Base-by-base conservation (phyloP, 805 yeast genomes). In the Lipomyces chichibuensis region DNA sequence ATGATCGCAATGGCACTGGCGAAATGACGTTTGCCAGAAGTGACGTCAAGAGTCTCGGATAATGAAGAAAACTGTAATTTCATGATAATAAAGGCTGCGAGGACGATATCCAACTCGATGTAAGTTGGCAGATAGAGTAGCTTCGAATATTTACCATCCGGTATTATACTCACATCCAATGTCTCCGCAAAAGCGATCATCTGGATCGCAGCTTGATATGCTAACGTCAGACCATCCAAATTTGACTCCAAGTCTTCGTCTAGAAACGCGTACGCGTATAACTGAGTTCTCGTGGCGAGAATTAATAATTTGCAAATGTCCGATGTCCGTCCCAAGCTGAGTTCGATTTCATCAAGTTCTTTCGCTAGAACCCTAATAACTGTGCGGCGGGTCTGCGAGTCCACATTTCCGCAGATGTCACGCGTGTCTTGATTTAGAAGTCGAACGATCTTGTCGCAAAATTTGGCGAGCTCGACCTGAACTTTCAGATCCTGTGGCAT, bases 1-100 rank as follows among this genome's bases (percentile, higher is more conserved):
- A 95, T 87, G 57, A 90, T 78, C 23, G 84, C 81, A 27, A 90
- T 86, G 0, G 95, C 95, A 27, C 81, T 80, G 68, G 84, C 85
- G 73, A 88, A 91, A 27, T 69, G 66, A 35, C 72, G 73, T 54
- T 74, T 75, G 11, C 76, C 73, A 8, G 75, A 64, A 46, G 65
- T 67, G 51, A 73, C 67, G 69, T 77, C 81, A 37, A 89, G 83
- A 63, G 83, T 84, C 74, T 84, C 80, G 32, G 87, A 83, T 73
- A 91, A 80, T 1, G 91, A 84, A 0, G 97, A 91, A 75, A 92
- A 93, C 8, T 86, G 80, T 73, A 91, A 88, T 62, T 90, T 90
- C 39, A 95, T 86, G 51, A 94, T 87, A 73, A 92, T 89, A 1
- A 97, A 87, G 0, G 97, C 90, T 77, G 95, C 98, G 97, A 98